These are phyloP conservation scores for Suillus alpinus DNA, from an alignment of 768 basidiomycete species.

Conservation along the genomic window DNA sequence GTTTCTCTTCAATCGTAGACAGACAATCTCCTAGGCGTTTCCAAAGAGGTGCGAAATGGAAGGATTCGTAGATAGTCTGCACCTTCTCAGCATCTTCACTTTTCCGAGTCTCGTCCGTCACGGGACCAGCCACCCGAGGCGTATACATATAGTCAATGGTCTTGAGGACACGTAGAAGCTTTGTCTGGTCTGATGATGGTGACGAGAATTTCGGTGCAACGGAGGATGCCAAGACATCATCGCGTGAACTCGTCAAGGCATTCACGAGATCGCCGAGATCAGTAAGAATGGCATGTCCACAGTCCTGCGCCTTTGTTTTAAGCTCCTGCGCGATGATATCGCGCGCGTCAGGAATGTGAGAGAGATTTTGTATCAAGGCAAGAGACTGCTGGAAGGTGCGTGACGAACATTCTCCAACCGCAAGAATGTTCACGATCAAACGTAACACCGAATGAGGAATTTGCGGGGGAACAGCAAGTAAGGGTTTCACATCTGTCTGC, in stretches of 20 bases:
- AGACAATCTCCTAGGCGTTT: slow-evolving; percentile 86
- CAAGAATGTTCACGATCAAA: slow-evolving; percentile 93
- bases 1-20: slow-evolving; percentile 72
- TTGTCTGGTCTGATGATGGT: slow-evolving; percentile 94
- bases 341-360: slow-evolving; percentile 82
- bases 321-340: slow-evolving; percentile 90
- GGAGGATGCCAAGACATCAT: slow-evolving; percentile 57
- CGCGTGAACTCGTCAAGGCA: slow-evolving; percentile 55
- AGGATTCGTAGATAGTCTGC: slow-evolving; percentile 84
- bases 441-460: slow-evolving; percentile 84
- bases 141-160: slow-evolving; percentile 97
- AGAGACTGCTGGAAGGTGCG: slow-evolving; percentile 95
- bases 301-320: slow-evolving; percentile 80
- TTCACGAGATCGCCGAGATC: slow-evolving; percentile 77
- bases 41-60: slow-evolving; percentile 91
- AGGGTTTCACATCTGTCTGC: slow-evolving; percentile 37
- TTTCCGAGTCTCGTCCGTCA: slow-evolving; percentile 35
- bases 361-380: slow-evolving; percentile 88
- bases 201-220: slow-evolving; percentile 90
- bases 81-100: slow-evolving; percentile 75
- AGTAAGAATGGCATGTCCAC: slow-evolving; percentile 68
- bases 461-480: slow-evolving; percentile 74
- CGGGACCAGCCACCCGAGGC: slow-evolving; percentile 45
- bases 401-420: slow-evolving; percentile 95
- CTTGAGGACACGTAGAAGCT: slow-evolving; percentile 90